Conservation (phyloP, 257 asterid species). For the Plectranthus barbatus region DNA sequence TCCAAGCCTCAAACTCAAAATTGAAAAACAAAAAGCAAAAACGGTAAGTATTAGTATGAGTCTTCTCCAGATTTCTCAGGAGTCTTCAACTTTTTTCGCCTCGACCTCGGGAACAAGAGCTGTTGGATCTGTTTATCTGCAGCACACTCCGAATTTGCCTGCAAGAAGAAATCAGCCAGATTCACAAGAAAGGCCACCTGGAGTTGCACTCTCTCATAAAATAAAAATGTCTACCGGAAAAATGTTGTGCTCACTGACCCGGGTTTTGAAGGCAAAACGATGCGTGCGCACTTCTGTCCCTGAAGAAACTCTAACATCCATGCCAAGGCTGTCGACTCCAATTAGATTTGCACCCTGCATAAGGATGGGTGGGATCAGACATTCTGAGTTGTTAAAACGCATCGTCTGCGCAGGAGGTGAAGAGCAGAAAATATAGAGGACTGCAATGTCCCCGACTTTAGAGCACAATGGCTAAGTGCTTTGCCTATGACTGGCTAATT, state of each 20-base stretch:
- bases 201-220: too few species aligned
- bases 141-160: conserved; percentile 60
- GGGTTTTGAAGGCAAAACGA: conserved; percentile 66
- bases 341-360: conserved; percentile 54
- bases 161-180: background rate
- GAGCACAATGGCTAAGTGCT: too few species aligned
- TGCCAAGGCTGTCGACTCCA: conserved; percentile 79
- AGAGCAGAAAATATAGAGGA: too few species aligned
- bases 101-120: conserved; percentile 60
- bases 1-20: conserved; percentile 10
- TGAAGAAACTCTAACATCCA: conserved; percentile 58
- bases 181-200: too few species aligned
- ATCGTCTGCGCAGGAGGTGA: too few species aligned
- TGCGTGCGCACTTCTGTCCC: conserved; percentile 67
- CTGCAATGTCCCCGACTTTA: too few species aligned
- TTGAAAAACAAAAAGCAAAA: background rate
- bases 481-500: too few species aligned
- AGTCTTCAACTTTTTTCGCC: conserved; percentile 41
- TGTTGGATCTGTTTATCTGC: conserved; percentile 79
- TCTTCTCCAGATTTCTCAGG: conserved; percentile 32
- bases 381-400: conserved; percentile 1
- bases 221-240: background rate
- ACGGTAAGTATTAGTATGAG: conserved; percentile 16
- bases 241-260: conserved; percentile 35
- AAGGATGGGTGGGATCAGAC: conserved; percentile 5